These are phyloP conservation scores for Ilyonectria sp. DNA, from an alignment of 2,329 filamentous ascomycete genomes.

Conservation along the genomic window DNA sequence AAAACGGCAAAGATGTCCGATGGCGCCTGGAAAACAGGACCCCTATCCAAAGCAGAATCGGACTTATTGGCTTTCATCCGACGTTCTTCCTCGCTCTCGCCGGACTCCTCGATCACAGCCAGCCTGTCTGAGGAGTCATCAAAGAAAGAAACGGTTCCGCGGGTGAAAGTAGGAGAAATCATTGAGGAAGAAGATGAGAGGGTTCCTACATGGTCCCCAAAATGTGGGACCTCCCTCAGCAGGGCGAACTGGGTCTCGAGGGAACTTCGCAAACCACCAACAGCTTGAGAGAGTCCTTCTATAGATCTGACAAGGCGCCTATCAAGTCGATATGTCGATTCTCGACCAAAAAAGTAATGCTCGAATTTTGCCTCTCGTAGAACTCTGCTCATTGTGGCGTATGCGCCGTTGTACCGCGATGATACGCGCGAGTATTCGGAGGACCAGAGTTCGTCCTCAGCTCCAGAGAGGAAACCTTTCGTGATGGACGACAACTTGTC, in stretches of 20 bases:
- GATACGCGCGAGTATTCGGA: slow-evolving; percentile 75
- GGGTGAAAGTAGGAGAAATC: slow-evolving; percentile 47
- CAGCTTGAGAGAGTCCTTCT: slow-evolving; percentile 87
- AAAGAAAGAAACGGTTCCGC: slow-evolving; percentile 50
- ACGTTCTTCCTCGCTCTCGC: slow-evolving; percentile 69
- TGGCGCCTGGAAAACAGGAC: slow-evolving; percentile 69
- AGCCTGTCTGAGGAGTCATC: slow-evolving; percentile 64
- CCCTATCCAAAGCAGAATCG: slow-evolving; percentile 48
- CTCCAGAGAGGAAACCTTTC: slow-evolving; percentile 85
- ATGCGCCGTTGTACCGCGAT: slow-evolving; percentile 75
- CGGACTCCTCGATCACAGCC: slow-evolving; percentile 75
- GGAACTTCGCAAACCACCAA: slow-evolving; percentile 88
- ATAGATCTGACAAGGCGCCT: slow-evolving; percentile 86
- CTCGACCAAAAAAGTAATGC: slow-evolving; percentile 85
- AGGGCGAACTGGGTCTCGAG: slow-evolving; percentile 33
- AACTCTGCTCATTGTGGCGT: slow-evolving; percentile 81
- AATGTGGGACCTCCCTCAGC: slow-evolving; percentile 19
- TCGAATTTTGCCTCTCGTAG: slow-evolving; percentile 91
- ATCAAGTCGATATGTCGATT: slow-evolving; percentile 84
- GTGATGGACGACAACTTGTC: slow-evolving; percentile 88
- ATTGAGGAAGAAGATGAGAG: slow-evolving; percentile 38
- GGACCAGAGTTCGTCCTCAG: slow-evolving; percentile 82
- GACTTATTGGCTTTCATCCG: slow-evolving; percentile 47
- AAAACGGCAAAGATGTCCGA: slow-evolving; percentile 94
- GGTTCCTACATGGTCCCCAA: not conserved